phyloP scores from a whole-genome alignment of 2,329 filamentous ascomycete genomes.

The Arthroderma uncinatum region DNA sequence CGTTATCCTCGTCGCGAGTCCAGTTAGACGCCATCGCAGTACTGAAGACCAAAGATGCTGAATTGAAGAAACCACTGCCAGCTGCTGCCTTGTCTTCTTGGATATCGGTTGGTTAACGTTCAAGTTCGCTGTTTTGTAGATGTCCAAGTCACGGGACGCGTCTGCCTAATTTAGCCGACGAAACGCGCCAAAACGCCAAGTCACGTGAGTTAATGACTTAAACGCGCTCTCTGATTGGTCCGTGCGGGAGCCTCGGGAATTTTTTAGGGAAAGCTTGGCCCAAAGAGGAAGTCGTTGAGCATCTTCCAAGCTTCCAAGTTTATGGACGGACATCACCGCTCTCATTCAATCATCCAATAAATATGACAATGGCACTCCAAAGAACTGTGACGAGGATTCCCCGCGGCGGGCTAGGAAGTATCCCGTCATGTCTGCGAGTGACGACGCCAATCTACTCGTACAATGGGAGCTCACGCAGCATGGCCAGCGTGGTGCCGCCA shows the following conservation, averaged over 20 bases:
- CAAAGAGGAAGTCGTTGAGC: background rate
- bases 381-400: conserved; percentile 7
- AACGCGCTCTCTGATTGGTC: background rate
- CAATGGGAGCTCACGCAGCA: conserved; percentile 19
- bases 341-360: background rate
- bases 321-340: background rate
- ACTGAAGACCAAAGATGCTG: background rate
- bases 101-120: too few relatives aligned
- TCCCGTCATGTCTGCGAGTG: background rate
- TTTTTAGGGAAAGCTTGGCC: background rate
- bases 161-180: conserved; percentile 3
- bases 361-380: conserved; percentile 10
- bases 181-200: conserved; percentile 8
- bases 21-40: conserved; percentile 12
- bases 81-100: background rate
- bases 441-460: background rate
- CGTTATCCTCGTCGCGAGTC: conserved; percentile 28
- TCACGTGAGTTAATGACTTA: conserved; percentile 6
- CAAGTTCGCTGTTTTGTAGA: background rate
- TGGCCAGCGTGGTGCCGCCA: conserved; percentile 57
- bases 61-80: background rate
- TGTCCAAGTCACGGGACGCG: background rate
- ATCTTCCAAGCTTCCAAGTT: background rate
- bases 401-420: conserved; percentile 6
- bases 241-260: background rate